Percentiles rank a stretch among this genome's conserved stretches.
phyloP scores from a whole-genome alignment of 805 yeast genomes.

The Blastobotrys chiropterorum region DNA sequence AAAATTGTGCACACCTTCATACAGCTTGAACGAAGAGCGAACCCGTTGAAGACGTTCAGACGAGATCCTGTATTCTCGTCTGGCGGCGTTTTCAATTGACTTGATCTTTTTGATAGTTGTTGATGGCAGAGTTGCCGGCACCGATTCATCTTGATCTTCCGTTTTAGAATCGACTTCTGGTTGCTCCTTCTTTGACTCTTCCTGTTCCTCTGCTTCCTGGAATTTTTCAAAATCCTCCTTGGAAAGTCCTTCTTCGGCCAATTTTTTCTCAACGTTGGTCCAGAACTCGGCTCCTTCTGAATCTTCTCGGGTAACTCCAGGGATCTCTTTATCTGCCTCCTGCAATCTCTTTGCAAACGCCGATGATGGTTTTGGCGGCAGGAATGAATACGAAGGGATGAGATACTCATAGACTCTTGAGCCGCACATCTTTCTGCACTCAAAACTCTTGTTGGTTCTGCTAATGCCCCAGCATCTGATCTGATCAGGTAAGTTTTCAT shows the following conservation, averaged over 20 bases:
- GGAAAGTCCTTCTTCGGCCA: constrained; percentile 36
- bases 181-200: constrained; percentile 12
- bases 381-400: constrained; percentile 82
- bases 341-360: constrained; percentile 55
- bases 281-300: constrained; percentile 73
- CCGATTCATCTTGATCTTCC: constrained; percentile 36
- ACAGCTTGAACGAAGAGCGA: constrained; percentile 62
- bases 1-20: constrained; percentile 87
- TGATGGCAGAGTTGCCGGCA: not conserved
- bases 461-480: constrained; percentile 91
- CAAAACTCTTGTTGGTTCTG: constrained; percentile 84
- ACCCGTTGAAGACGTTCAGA: constrained; percentile 54
- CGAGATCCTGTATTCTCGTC: constrained; percentile 65
- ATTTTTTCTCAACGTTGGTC: constrained; percentile 41
- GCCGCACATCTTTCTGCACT: constrained; percentile 91
- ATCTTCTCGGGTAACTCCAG: constrained; percentile 52
- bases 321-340: constrained; percentile 45
- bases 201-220: constrained; percentile 12
- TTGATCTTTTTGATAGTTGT: constrained; percentile 12
- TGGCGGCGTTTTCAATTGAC: constrained; percentile 48
- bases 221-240: constrained; percentile 15
- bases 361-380: constrained; percentile 83
- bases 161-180: constrained; percentile 31
- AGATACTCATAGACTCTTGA: constrained; percentile 94
- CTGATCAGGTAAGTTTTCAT: constrained; percentile 69